phyloP scores from a whole-genome alignment of 2,329 filamentous ascomycete species.

The Rhynchosporium secalis region DNA sequence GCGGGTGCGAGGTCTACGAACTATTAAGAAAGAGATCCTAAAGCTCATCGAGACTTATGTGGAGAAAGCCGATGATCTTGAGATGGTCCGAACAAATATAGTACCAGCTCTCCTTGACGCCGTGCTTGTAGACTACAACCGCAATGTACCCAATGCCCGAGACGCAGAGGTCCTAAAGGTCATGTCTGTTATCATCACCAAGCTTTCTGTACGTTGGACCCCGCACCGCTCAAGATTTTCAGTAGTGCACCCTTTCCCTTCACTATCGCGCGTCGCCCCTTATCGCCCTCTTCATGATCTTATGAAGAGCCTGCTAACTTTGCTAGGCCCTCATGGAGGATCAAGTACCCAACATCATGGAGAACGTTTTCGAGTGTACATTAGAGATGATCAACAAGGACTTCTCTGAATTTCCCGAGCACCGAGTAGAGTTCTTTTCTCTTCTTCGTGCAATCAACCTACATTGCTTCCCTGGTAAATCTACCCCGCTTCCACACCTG shows the following conservation, averaged over 20 bases:
- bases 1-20: slow-evolving; percentile 89
- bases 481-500: background rate
- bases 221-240: slow-evolving; percentile 49
- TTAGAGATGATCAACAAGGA: slow-evolving; percentile 99
- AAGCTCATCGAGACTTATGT: slow-evolving; percentile 98
- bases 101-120: slow-evolving; percentile 95
- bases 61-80: slow-evolving; percentile 93
- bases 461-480: slow-evolving; percentile 82
- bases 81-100: slow-evolving; percentile 90
- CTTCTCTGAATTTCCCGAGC: slow-evolving; percentile 98
- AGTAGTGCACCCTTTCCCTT: slow-evolving; percentile 40
- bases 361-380: slow-evolving; percentile 97
- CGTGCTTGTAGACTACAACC: slow-evolving; percentile 93
- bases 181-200: slow-evolving; percentile 96
- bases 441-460: slow-evolving; percentile 93
- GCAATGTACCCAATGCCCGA: slow-evolving; percentile 91
- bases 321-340: slow-evolving; percentile 89
- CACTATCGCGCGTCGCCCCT: slow-evolving; percentile 24
- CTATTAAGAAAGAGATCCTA: slow-evolving; percentile 98
- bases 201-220: slow-evolving; percentile 81
- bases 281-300: background rate
- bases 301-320: slow-evolving; percentile 37
- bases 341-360: slow-evolving; percentile 95
- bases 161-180: slow-evolving; percentile 96
- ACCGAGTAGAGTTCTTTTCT: slow-evolving; percentile 99